phyloP scores from a whole-genome alignment of 768 basidiomycete species.

The Polyporus arcularius region DNA sequence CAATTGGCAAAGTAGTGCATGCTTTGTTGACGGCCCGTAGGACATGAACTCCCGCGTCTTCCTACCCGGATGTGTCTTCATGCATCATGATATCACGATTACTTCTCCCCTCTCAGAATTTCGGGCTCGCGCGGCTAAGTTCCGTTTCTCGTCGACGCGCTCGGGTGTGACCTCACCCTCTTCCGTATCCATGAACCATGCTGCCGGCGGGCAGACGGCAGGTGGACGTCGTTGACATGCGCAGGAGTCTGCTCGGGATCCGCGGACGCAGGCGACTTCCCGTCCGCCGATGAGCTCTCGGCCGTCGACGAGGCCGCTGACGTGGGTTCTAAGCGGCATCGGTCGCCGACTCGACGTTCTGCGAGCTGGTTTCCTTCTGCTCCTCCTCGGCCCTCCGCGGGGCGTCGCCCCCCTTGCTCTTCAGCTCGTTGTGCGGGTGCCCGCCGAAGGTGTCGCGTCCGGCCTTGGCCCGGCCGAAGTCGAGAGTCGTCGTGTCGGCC shows the following conservation, averaged over 20 bases:
- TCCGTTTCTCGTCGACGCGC: too few species aligned
- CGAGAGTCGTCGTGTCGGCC: conserved; percentile 38
- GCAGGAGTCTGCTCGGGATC: background rate
- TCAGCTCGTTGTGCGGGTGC: conserved; percentile 45
- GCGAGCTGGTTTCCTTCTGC: conserved; percentile 6
- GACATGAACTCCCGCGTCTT: too few species aligned
- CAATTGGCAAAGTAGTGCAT: too few species aligned
- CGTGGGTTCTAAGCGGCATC: background rate
- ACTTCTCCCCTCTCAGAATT: too few species aligned
- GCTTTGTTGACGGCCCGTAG: too few species aligned
- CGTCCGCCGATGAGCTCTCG: background rate
- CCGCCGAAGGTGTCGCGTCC: conserved; percentile 74
- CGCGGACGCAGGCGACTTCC: background rate
- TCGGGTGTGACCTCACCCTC: too few species aligned
- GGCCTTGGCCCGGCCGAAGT: conserved; percentile 63
- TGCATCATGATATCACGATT: too few species aligned
- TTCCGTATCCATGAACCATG: too few species aligned
- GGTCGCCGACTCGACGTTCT: background rate
- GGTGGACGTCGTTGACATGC: too few species aligned
- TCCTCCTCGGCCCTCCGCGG: background rate
- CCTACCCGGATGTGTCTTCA: too few species aligned
- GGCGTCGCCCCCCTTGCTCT: conserved; percentile 39
- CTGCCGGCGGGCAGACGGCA: too few species aligned
- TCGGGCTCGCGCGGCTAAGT: too few species aligned
- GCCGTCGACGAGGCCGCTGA: background rate